phyloP scores from a whole-genome alignment of 108 stramenopile genomes.

The Schizochytrium sp. region DNA sequence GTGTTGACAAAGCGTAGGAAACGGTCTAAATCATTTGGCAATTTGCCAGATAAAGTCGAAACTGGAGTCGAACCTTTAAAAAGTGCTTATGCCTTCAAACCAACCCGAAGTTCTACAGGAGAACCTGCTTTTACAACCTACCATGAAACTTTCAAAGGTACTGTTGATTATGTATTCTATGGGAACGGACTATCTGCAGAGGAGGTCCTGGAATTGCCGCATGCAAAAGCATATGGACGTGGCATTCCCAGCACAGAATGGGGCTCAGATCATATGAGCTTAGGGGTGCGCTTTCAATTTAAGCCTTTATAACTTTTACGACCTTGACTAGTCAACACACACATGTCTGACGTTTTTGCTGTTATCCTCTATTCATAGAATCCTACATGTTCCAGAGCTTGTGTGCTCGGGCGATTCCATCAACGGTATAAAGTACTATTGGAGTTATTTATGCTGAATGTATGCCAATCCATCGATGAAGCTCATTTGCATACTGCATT shows the following conservation, averaged over 20 bases:
- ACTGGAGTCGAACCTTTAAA: slow-evolving; percentile 30
- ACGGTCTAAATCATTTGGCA: background rate
- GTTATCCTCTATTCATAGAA: too few relatives aligned
- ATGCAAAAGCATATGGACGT: background rate
- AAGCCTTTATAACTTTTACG: background rate
- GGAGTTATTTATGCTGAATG: too few relatives aligned
- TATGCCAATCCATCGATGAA: too few relatives aligned
- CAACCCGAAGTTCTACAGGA: slow-evolving; percentile 62
- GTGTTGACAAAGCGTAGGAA: background rate
- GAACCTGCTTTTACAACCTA: slow-evolving; percentile 70
- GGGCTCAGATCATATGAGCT: slow-evolving; percentile 36
- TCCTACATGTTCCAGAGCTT: too few relatives aligned
- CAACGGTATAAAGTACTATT: too few relatives aligned
- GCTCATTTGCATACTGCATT: too few relatives aligned
- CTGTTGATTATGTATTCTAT: slow-evolving; percentile 69
- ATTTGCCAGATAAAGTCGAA: background rate
- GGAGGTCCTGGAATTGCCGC: background rate
- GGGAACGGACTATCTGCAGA: slow-evolving; percentile 38
- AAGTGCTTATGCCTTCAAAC: slow-evolving; percentile 67
- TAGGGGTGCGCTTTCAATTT: background rate
- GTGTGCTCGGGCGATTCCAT: too few relatives aligned
- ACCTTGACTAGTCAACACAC: background rate
- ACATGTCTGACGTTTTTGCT: too few relatives aligned
- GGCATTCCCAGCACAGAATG: background rate
- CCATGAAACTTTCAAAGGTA: slow-evolving; percentile 67